A percentile compares a stretch with the other conserved stretches of the same genome.
Conservation (phyloP, 768 basidiomycete genomes). For the Zangia roseola region DNA sequence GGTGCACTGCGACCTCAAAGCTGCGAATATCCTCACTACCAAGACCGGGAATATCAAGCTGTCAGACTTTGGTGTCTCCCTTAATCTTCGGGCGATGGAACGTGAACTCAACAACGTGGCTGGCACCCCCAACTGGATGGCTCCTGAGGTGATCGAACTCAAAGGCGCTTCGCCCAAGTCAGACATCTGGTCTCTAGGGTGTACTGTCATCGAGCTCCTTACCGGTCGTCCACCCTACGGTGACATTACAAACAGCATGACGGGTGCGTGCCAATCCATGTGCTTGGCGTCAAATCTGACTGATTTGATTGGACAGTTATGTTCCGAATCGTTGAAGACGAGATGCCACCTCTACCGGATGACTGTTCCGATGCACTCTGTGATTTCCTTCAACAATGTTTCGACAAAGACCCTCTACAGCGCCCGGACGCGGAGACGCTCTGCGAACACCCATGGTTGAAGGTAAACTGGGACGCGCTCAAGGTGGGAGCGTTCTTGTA, state of each 20-base stretch:
- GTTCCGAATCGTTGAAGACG: slow-evolving; percentile 96
- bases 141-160: slow-evolving; percentile 94
- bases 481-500: slow-evolving; percentile 50
- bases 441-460: slow-evolving; percentile 91
- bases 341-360: slow-evolving; percentile 82
- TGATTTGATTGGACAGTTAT: slow-evolving; percentile 57
- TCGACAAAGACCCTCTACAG: slow-evolving; percentile 79
- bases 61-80: slow-evolving; percentile 95
- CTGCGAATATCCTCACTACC: slow-evolving; percentile 97
- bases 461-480: slow-evolving; percentile 72
- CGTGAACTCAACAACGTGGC: slow-evolving; percentile 82
- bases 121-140: slow-evolving; percentile 99
- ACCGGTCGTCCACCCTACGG: slow-evolving; percentile 92
- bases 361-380: slow-evolving; percentile 70
- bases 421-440: slow-evolving; percentile 85
- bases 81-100: slow-evolving; percentile 90
- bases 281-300: background rate
- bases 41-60: slow-evolving; percentile 98
- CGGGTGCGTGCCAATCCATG: slow-evolving; percentile 51
- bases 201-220: slow-evolving; percentile 91
- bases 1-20: slow-evolving; percentile 97
- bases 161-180: slow-evolving; percentile 91
- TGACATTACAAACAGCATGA: slow-evolving; percentile 87
- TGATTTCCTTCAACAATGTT: slow-evolving; percentile 85
- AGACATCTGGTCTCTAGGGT: slow-evolving; percentile 95